Percentiles rank a stretch among this genome's conserved stretches.
Conservation (phyloP, 345 rosid species). For the Melastoma malabathricum region DNA sequence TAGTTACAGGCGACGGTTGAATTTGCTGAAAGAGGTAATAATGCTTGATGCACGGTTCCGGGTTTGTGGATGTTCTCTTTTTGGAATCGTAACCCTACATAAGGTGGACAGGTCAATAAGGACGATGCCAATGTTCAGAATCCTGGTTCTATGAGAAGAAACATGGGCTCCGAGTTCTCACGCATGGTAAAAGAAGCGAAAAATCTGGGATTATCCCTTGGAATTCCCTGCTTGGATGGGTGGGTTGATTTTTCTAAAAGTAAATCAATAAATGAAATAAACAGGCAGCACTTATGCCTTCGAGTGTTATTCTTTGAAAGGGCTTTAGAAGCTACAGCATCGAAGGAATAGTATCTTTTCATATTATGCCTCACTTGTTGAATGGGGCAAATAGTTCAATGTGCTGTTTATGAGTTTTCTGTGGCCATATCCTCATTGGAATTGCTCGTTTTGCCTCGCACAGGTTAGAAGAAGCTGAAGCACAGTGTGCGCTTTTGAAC, state of each 20-base stretch:
- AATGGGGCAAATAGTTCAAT: no score
- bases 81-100: not conserved
- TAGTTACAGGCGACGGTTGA: constrained; percentile 59
- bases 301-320: no score
- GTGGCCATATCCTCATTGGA: no score
- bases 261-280: no score
- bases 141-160: constrained; percentile 52
- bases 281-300: no score
- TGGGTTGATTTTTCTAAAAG: constrained; percentile 12
- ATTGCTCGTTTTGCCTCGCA: constrained; percentile 6
- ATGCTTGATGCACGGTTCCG: not conserved
- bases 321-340: no score
- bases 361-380: no score
- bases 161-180: constrained; percentile 89
- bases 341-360: no score
- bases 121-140: constrained; percentile 29
- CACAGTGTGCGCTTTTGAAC: constrained; percentile 80
- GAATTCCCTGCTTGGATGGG: constrained; percentile 91
- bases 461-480: constrained; percentile 94
- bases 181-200: constrained; percentile 81
- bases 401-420: no score
- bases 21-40: constrained; percentile 46
- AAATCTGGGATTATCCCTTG: constrained; percentile 57
- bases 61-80: no score
- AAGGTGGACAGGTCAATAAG: constrained; percentile 29